Evolutionary conservation across 2,329 filamentous ascomycete genomes (phyloP).

Genomic region (Penicillium paneum): DNA sequence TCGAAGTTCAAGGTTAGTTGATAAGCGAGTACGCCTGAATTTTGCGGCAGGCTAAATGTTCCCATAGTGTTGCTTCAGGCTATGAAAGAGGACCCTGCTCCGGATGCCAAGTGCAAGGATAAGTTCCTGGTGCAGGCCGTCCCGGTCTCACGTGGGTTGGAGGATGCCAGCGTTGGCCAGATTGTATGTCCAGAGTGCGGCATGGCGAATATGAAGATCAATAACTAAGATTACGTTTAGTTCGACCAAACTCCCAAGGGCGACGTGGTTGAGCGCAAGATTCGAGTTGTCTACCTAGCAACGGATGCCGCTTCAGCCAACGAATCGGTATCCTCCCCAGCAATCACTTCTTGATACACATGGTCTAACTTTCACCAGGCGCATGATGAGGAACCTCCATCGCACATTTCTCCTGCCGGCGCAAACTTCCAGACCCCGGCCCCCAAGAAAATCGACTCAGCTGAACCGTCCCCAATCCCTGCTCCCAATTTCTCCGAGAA

Average conservation of each 20-base stretch:
- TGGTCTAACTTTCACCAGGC: conserved; percentile 21
- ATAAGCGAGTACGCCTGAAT: not conserved
- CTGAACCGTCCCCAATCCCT: conserved; percentile 33
- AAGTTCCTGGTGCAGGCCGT: conserved; percentile 97
- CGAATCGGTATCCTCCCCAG: conserved; percentile 33
- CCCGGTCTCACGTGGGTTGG: conserved; percentile 75
- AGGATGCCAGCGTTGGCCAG: conserved; percentile 73
- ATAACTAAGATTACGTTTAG: conserved; percentile 44
- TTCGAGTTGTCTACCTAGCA: conserved; percentile 80
- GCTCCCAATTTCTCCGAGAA: conserved; percentile 37
- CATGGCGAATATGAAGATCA: conserved; percentile 5
- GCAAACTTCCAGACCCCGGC: conserved; percentile 48
- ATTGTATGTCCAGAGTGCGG: conserved; percentile 59
- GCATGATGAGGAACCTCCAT: conserved; percentile 48
- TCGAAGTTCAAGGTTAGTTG: conserved; percentile 81
- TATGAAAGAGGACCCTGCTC: conserved; percentile 90
- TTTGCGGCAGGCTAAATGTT: conserved; percentile 23
- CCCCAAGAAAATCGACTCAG: conserved; percentile 39
- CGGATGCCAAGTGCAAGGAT: conserved; percentile 87
- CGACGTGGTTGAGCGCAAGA: conserved; percentile 87
- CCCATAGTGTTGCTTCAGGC: conserved; percentile 82
- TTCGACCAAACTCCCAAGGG: conserved; percentile 74
- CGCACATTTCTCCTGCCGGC: conserved; percentile 56
- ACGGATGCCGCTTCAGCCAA: conserved; percentile 51
- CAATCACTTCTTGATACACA: not conserved